Base-by-base conservation (phyloP, 345 rosid genomes). In the Citrus hindsii region DNA sequence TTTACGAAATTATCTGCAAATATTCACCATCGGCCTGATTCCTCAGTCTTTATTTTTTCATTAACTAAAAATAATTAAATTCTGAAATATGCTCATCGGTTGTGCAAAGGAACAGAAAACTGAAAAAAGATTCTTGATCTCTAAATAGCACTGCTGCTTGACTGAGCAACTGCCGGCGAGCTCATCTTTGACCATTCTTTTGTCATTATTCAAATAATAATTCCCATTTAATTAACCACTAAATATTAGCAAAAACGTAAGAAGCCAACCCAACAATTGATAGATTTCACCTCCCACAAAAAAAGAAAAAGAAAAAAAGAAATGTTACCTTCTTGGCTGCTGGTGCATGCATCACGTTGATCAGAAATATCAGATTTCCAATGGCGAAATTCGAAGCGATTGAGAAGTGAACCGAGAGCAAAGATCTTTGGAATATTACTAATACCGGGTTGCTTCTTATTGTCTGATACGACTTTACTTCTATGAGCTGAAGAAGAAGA, bases 321-420 rank as follows among this genome's bases (percentile, higher is more conserved):
- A 60, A 27, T 16, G 13, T 21, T 86, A 96, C 99, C 99, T 92
- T 96, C 99, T 75, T 86, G 93, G 76, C 90, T 91, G 53, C 91
- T 81, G 79, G 91, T 86, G 80, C 76, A 74, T 61, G 85, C 88
- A 74, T 90, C 95, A 25, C 76, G 81, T 64, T 79, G 66, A 71
- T 74, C 81, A 69, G 84, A 77, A 68, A 76, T 67, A 77, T 82
- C 85, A 7, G 93, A 84, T 73, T 87, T 96, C 75, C 86, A 85
- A 71, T 87, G 92, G 66, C 86, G 87, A 81, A 93, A 86, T 58
- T 92, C 93, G 38, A 88, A 93, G 55, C 93, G 95, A 64, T 82
- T 87, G 76, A 94, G 93, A 79, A 96, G 83, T 25, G 98, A 88
- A 58, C 86, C 86, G 3, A 94, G 80, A 81, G 97, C 87, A 60